These are phyloP conservation scores for Huiozyma sinensis DNA, from an alignment of 805 yeast species.

Conservation along the genomic window DNA sequence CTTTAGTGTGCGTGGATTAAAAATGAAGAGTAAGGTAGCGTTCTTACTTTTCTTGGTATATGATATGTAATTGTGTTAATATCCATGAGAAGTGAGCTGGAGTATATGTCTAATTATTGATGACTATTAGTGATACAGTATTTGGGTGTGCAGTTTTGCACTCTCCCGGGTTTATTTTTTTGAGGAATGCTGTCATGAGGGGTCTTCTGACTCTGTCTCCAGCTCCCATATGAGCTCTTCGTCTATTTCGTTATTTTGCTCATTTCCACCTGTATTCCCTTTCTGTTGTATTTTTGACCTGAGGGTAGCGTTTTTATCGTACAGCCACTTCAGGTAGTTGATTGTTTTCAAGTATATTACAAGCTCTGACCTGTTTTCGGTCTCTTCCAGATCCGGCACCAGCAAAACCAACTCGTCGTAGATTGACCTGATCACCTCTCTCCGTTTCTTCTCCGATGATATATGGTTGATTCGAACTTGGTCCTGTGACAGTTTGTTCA, in stretches of 20 bases:
- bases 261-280: neutral
- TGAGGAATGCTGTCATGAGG: neutral
- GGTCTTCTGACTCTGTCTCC: neutral
- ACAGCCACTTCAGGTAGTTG: conserved; percentile 42
- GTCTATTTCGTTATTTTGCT: neutral
- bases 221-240: neutral
- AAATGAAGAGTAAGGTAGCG: no score
- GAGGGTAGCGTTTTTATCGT: conserved; percentile 39
- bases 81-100: no score
- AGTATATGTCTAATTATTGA: no score
- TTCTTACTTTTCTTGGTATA: no score
- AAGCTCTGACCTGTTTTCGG: conserved; percentile 73
- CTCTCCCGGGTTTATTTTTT: no score
- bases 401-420: conserved; percentile 65
- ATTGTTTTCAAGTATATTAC: conserved; percentile 57
- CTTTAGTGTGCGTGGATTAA: no score
- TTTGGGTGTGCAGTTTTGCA: no score
- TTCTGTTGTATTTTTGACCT: conserved; percentile 28
- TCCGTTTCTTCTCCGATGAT: conserved; percentile 75
- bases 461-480: conserved; percentile 56
- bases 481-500: conserved; percentile 21
- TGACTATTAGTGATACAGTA: no score
- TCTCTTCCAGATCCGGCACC: conserved; percentile 61
- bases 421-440: conserved; percentile 75
- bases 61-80: no score